These are phyloP conservation scores for Yarrowia bubula DNA, from an alignment of 805 yeast genomes.

Conservation along the genomic window DNA sequence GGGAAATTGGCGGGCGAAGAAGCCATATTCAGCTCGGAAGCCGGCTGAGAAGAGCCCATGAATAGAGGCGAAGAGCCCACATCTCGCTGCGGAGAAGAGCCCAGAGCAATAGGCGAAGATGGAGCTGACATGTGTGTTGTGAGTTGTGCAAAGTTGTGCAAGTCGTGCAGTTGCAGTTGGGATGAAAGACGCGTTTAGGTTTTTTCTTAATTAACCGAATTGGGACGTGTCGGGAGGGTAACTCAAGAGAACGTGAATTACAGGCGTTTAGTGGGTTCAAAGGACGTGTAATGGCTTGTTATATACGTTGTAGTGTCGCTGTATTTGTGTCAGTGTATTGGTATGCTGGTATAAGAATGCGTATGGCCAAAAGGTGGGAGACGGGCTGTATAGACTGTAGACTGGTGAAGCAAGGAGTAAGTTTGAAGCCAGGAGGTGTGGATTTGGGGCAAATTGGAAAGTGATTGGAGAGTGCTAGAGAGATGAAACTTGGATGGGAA, in stretches of 20 bases:
- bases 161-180: background rate
- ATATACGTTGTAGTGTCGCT: too few species aligned
- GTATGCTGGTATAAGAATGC: too few species aligned
- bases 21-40: background rate
- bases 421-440: too few species aligned
- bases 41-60: background rate
- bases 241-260: background rate
- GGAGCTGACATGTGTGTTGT: background rate
- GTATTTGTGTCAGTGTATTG: too few species aligned
- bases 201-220: slow-evolving; percentile 2
- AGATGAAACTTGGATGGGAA: too few species aligned
- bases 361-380: too few species aligned
- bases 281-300: background rate
- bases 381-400: too few species aligned
- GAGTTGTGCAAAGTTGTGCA: background rate
- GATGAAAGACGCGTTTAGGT: slow-evolving; percentile 21
- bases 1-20: background rate
- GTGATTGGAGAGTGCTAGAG: too few species aligned
- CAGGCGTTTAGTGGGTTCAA: background rate
- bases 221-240: slow-evolving; percentile 25
- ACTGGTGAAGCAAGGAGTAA: too few species aligned
- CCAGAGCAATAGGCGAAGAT: slow-evolving; percentile 5
- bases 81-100: background rate
- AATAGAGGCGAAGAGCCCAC: background rate
- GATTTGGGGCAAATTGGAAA: too few species aligned